These are phyloP conservation scores for Calocybe gangraenosa DNA, from an alignment of 768 basidiomycete species.

Conservation along the genomic window DNA sequence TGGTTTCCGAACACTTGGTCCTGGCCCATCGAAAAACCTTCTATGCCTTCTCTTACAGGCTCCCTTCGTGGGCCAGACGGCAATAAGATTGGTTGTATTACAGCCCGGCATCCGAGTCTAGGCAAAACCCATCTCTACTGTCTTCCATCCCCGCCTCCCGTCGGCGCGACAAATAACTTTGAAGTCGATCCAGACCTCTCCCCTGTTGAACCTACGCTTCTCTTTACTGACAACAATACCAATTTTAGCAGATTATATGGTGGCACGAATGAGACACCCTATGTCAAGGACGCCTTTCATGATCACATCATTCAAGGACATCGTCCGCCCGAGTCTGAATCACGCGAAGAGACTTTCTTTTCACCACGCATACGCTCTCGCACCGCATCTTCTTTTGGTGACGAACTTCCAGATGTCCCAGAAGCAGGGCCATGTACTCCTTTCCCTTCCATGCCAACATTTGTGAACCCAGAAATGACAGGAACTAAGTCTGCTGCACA, in stretches of 20 bases:
- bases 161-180: constrained; percentile 64
- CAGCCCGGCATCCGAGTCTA: constrained; percentile 68
- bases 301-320: constrained; percentile 92
- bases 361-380: constrained; percentile 45
- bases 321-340: constrained; percentile 53
- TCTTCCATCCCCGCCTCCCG: constrained; percentile 88
- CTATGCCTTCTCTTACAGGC: constrained; percentile 57
- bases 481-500: constrained; percentile 96
- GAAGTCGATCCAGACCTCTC: constrained; percentile 62
- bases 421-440: constrained; percentile 60
- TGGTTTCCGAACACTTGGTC: constrained; percentile 99
- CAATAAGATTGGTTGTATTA: constrained; percentile 54
- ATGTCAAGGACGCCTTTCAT: constrained; percentile 97
- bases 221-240: constrained; percentile 98
- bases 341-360: constrained; percentile 41
- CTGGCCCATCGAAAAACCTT: constrained; percentile 71
- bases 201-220: constrained; percentile 73
- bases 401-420: constrained; percentile 31
- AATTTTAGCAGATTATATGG: constrained; percentile 91
- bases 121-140: constrained; percentile 83
- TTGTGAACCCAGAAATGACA: constrained; percentile 79
- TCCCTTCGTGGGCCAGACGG: constrained; percentile 41
- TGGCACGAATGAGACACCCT: constrained; percentile 76
- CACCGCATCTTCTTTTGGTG: constrained; percentile 40
- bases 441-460: constrained; percentile 48